Percentiles rank a stretch among this genome's conserved stretches.
These are phyloP conservation scores for Achlya hypogyna DNA, from an alignment of 352 stramenopile genomes.

Conservation along the genomic window DNA sequence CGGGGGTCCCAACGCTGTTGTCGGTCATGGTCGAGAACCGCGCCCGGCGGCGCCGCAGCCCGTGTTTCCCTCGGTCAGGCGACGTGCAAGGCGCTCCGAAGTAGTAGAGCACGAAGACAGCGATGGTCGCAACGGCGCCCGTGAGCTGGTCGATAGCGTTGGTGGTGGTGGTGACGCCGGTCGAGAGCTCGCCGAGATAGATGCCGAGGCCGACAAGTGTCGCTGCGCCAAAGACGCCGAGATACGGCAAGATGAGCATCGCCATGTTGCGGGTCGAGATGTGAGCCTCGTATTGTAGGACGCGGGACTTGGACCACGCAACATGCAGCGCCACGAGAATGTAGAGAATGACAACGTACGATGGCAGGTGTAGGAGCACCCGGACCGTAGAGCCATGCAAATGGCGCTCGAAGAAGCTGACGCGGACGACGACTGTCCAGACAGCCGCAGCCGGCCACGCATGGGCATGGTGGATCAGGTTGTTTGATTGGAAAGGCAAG, in stretches of 20 bases:
- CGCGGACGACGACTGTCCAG: constrained; percentile 70
- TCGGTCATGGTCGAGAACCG: neutral
- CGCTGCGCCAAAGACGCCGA: constrained; percentile 52
- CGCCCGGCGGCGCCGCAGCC: neutral
- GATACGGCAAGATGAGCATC: constrained; percentile 73
- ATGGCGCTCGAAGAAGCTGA: constrained; percentile 37
- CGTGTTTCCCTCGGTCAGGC: neutral
- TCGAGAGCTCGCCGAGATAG: constrained; percentile 41
- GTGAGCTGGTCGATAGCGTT: constrained; percentile 64
- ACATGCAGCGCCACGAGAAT: constrained; percentile 43
- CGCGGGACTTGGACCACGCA: constrained; percentile 53
- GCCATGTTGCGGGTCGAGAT: constrained; percentile 67
- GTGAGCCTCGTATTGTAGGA: constrained; percentile 64
- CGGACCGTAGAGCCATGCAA: constrained; percentile 25
- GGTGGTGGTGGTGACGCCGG: constrained; percentile 28
- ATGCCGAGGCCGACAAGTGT: constrained; percentile 40
- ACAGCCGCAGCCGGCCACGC: constrained; percentile 60
- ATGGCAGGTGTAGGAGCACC: constrained; percentile 47
- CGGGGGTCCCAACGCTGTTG: neutral
- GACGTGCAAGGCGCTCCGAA: constrained; percentile 36
- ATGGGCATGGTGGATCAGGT: constrained; percentile 75
- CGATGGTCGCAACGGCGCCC: constrained; percentile 54
- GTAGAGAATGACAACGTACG: constrained; percentile 62
- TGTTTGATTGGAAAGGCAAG: constrained; percentile 77
- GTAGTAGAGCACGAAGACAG: constrained; percentile 69